Evolutionary conservation across 2,329 filamentous ascomycete genomes (phyloP).

Genomic region (Aureobasidium musti): DNA sequence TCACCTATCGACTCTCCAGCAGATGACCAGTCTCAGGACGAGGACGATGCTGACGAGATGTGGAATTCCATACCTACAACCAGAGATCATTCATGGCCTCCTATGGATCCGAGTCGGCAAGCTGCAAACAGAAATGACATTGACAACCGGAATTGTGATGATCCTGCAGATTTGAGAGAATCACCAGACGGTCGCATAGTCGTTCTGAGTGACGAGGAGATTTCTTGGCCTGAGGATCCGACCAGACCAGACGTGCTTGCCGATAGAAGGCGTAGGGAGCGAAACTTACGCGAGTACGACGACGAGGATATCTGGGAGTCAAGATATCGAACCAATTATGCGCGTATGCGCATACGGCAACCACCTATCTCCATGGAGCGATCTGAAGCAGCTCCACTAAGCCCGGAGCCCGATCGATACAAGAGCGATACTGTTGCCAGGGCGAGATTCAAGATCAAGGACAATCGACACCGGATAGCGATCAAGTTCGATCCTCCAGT

Average conservation of each 20-base stretch:
- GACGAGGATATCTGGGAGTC: constrained; percentile 30
- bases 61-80: constrained; percentile 17
- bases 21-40: constrained; percentile 16
- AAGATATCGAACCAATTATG: constrained; percentile 23
- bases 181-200: constrained; percentile 11
- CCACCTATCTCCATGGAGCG: constrained; percentile 3
- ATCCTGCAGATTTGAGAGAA: constrained; percentile 1
- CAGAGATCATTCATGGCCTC: constrained; percentile 29
- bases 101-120: constrained; percentile 26
- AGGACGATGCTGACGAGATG: constrained; percentile 19
- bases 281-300: constrained; percentile 24
- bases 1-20: constrained; percentile 24
- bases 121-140: not conserved
- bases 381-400: not conserved
- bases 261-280: constrained; percentile 30
- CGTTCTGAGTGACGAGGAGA: constrained; percentile 28
- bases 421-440: constrained; percentile 47
- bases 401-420: constrained; percentile 19
- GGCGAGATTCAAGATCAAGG: constrained; percentile 80
- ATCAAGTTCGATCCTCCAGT: constrained; percentile 83
- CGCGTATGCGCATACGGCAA: constrained; percentile 22
- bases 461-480: constrained; percentile 79
- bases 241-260: constrained; percentile 29
- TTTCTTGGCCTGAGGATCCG: constrained; percentile 32
- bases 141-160: constrained; percentile 15